Percentiles rank a stretch among this genome's conserved stretches.
These are phyloP conservation scores for Aspergillus brasiliensis DNA, from an alignment of 2,329 filamentous ascomycete genomes.

Conservation along the genomic window DNA sequence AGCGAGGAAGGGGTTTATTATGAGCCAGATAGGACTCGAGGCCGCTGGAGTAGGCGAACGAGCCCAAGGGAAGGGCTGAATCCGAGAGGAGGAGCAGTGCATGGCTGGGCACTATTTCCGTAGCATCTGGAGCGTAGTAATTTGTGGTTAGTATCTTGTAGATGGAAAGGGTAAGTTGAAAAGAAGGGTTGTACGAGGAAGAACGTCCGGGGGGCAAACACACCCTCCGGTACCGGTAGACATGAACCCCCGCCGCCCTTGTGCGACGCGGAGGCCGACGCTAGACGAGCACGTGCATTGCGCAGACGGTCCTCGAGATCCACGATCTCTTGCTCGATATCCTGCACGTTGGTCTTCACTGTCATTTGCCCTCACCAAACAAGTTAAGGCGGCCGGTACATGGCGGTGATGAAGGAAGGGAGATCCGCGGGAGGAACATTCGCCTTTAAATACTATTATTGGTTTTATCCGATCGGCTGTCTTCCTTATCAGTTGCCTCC, in stretches of 20 bases:
- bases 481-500: slow-evolving; percentile 2
- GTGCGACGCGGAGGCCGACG: slow-evolving; percentile 17
- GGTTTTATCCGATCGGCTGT: neutral
- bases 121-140: neutral
- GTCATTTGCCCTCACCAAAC: slow-evolving; percentile 22
- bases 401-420: slow-evolving; percentile 10
- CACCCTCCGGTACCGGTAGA: slow-evolving; percentile 7
- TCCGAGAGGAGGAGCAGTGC: slow-evolving; percentile 64
- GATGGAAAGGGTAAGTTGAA: neutral
- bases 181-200: neutral
- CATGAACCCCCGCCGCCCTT: slow-evolving; percentile 3
- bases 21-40: slow-evolving; percentile 67
- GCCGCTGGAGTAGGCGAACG: slow-evolving; percentile 66
- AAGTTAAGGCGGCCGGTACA: neutral
- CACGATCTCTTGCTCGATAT: slow-evolving; percentile 43
- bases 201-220: slow-evolving; percentile 13
- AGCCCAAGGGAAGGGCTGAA: slow-evolving; percentile 65
- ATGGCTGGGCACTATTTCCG: slow-evolving; percentile 36
- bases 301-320: slow-evolving; percentile 52
- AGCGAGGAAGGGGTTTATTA: slow-evolving; percentile 43
- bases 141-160: neutral
- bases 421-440: neutral
- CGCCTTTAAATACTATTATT: neutral
- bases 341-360: slow-evolving; percentile 18
- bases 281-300: slow-evolving; percentile 48